Evolutionary conservation across 192 early-diverging fungal genomes (phyloP).

Genomic region (Linnemannia hyalina): DNA sequence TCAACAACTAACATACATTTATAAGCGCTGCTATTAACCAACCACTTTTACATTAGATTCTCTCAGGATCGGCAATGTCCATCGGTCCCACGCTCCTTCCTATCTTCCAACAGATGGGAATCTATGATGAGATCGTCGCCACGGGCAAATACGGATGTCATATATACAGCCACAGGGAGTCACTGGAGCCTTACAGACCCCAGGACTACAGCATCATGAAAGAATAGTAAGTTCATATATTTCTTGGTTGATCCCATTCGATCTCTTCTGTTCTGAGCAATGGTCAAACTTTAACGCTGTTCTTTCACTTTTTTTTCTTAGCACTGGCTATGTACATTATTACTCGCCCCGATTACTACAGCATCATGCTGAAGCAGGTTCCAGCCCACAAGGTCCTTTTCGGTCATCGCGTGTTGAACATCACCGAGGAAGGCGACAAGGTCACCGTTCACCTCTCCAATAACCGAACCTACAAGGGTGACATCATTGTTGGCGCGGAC

Average conservation of each 20-base stretch:
- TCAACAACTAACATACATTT: background rate
- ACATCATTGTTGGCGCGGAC: conserved; percentile 50
- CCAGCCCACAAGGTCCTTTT: conserved; percentile 18
- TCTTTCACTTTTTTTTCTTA: background rate
- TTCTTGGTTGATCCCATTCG: background rate
- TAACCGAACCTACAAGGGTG: conserved; percentile 8
- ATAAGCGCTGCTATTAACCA: background rate
- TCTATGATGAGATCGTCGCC: conserved; percentile 1
- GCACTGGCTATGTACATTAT: conserved; percentile 7
- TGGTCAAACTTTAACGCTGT: background rate
- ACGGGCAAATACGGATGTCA: background rate
- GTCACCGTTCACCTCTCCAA: conserved; percentile 29
- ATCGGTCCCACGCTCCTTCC: background rate
- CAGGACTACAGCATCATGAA: background rate
- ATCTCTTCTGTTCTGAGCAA: background rate
- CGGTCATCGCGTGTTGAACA: conserved; percentile 13
- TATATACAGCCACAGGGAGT: background rate
- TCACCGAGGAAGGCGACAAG: conserved; percentile 13
- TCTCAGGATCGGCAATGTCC: background rate
- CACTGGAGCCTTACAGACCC: background rate
- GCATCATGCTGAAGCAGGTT: background rate
- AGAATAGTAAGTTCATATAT: background rate
- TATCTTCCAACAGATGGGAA: conserved; percentile 16
- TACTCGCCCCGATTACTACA: conserved; percentile 11
- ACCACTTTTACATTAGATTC: background rate